Evolutionary conservation across 306 rosid genomes (phyloP).

Genomic region (Quercus dentata): DNA sequence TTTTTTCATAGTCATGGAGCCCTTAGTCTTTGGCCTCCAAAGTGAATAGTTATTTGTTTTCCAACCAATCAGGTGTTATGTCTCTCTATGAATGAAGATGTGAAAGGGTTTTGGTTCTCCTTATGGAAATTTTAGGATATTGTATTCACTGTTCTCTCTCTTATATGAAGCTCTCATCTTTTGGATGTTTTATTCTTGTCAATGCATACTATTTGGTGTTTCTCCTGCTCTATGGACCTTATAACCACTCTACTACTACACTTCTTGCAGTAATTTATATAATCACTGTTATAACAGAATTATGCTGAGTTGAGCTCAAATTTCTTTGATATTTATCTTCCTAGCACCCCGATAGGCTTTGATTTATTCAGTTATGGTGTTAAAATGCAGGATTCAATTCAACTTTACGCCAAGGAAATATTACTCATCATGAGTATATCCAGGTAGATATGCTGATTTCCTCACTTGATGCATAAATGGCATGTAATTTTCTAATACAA

Average conservation of each 20-base stretch:
- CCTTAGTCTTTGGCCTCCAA: neutral
- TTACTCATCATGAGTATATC: slow-evolving; percentile 95
- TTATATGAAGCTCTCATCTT: neutral
- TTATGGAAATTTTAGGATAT: neutral
- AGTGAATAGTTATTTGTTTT: neutral
- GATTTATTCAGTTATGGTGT: slow-evolving; percentile 19
- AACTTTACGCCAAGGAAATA: slow-evolving; percentile 92
- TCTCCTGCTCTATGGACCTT: neutral
- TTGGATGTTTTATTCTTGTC: neutral
- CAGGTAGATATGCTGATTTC: slow-evolving; percentile 49
- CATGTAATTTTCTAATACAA: slow-evolving; percentile 27
- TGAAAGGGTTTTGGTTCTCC: neutral
- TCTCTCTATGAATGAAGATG: neutral
- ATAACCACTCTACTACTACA: neutral
- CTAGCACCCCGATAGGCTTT: too few relatives aligned
- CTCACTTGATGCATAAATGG: slow-evolving; percentile 5
- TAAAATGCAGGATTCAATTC: slow-evolving; percentile 77
- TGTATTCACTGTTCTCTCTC: neutral
- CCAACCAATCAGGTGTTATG: neutral
- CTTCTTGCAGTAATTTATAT: neutral
- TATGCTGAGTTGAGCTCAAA: neutral
- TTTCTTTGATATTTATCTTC: neutral
- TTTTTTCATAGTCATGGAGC: neutral
- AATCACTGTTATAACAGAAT: neutral
- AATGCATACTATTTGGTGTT: neutral